Conservation (phyloP, 2,329 filamentous ascomycete genomes). For the Nemania bipapillata region DNA sequence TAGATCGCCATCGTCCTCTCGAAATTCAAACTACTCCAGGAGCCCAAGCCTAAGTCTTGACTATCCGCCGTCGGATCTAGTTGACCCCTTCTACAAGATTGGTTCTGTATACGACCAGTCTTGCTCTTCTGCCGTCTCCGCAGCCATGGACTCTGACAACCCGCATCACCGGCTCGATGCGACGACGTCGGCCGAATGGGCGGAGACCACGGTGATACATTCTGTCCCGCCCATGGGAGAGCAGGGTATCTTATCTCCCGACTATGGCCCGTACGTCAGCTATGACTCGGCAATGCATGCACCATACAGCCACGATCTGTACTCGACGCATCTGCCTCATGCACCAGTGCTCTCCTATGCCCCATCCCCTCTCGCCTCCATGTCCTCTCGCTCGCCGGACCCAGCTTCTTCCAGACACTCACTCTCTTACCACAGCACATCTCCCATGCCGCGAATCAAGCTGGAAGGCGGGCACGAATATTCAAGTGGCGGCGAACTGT, state of each 20-base stretch:
- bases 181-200: constrained; percentile 60
- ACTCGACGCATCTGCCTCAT: constrained; percentile 56
- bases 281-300: constrained; percentile 58
- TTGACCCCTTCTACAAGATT: constrained; percentile 58
- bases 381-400: constrained; percentile 50
- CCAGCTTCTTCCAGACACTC: constrained; percentile 48
- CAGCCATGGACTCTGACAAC: constrained; percentile 53
- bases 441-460: constrained; percentile 55
- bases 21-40: constrained; percentile 58
- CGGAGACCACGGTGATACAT: constrained; percentile 55
- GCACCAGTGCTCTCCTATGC: constrained; percentile 45
- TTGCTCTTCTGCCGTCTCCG: constrained; percentile 54
- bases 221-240: constrained; percentile 56
- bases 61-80: constrained; percentile 60
- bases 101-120: constrained; percentile 56
- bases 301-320: constrained; percentile 61
- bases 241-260: constrained; percentile 60
- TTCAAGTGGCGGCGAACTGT: constrained; percentile 52
- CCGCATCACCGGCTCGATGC: constrained; percentile 55
- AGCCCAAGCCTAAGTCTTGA: constrained; percentile 56
- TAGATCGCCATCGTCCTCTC: constrained; percentile 57
- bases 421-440: constrained; percentile 50
- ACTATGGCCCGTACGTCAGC: constrained; percentile 63
- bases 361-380: constrained; percentile 46
- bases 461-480: constrained; percentile 55